These are phyloP conservation scores for Dacryopinax primogenitus DNA, from an alignment of 768 basidiomycete genomes.

Conservation along the genomic window DNA sequence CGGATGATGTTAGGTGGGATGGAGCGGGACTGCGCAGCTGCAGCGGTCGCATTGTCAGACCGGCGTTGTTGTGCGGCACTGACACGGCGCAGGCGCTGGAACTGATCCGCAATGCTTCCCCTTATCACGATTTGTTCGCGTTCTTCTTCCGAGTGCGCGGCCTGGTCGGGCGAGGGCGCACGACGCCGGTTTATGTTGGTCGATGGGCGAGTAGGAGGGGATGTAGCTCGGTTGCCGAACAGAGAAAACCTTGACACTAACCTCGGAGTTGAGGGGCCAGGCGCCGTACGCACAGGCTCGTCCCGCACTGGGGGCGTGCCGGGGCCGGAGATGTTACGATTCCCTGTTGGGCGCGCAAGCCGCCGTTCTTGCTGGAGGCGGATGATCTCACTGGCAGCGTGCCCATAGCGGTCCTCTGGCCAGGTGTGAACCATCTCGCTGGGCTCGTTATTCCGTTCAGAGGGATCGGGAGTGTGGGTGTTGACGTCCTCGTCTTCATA, in stretches of 20 bases:
- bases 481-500: too few relatives aligned
- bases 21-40: not conserved
- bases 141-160: not conserved
- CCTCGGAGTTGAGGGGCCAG: too few relatives aligned
- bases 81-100: not conserved
- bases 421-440: too few relatives aligned
- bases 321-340: too few relatives aligned
- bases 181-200: not conserved
- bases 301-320: too few relatives aligned
- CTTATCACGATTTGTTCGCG: not conserved
- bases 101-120: not conserved
- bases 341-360: too few relatives aligned
- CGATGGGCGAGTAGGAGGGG: not conserved
- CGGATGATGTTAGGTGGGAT: not conserved
- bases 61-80: not conserved
- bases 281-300: too few relatives aligned
- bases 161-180: not conserved
- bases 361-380: too few relatives aligned
- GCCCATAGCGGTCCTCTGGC: too few relatives aligned
- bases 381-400: not conserved
- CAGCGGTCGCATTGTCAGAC: not conserved
- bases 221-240: not conserved
- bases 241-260: too few relatives aligned
- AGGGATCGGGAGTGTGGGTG: too few relatives aligned
- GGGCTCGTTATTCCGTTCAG: too few relatives aligned